Percentiles rank a stretch among this genome's conserved stretches.
These are phyloP conservation scores for Aspergillus pseudoglaucus DNA, from an alignment of 2,329 filamentous ascomycete species.

Conservation along the genomic window DNA sequence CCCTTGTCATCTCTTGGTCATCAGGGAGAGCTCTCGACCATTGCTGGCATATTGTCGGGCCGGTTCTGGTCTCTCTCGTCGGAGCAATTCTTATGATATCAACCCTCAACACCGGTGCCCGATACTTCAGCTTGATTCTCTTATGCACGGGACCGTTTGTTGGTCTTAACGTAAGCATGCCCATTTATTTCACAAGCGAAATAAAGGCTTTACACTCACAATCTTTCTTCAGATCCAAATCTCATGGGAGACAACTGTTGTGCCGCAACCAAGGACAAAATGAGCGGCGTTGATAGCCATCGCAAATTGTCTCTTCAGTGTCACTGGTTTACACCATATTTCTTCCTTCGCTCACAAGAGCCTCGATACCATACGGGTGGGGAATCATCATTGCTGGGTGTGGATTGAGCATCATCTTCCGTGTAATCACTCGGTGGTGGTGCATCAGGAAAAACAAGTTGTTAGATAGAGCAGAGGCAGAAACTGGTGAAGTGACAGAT, in stretches of 20 bases:
- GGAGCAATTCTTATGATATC: constrained; percentile 9
- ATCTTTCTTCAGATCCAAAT: constrained; percentile 6
- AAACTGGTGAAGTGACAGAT: constrained; percentile 2
- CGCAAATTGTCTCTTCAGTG: constrained; percentile 8
- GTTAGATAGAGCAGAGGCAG: constrained; percentile 3
- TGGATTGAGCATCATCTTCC: constrained; percentile 3
- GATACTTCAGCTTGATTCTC: constrained; percentile 7
- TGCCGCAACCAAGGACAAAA: constrained; percentile 7
- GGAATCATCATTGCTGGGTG: constrained; percentile 6
- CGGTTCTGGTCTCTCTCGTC: constrained; percentile 3
- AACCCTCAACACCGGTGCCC: constrained; percentile 4
- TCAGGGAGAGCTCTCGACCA: constrained; percentile 4
- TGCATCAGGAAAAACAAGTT: constrained; percentile 4
- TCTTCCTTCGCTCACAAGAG: constrained; percentile 7
- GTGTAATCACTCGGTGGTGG: constrained; percentile 3
- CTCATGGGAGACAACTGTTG: constrained; percentile 8
- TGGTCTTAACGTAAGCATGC: constrained; percentile 5
- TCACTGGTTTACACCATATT: constrained; percentile 9
- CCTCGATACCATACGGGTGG: constrained; percentile 6
- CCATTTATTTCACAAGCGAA: background rate
- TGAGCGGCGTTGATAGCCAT: constrained; percentile 8
- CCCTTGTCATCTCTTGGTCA: constrained; percentile 5
- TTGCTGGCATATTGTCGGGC: constrained; percentile 7
- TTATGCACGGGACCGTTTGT: constrained; percentile 9
- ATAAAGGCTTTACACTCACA: background rate